A percentile compares a stretch with the other conserved stretches of the same genome.
Conservation (phyloP, 2,329 filamentous ascomycete genomes). For the Cryphonectria nitschkei region DNA sequence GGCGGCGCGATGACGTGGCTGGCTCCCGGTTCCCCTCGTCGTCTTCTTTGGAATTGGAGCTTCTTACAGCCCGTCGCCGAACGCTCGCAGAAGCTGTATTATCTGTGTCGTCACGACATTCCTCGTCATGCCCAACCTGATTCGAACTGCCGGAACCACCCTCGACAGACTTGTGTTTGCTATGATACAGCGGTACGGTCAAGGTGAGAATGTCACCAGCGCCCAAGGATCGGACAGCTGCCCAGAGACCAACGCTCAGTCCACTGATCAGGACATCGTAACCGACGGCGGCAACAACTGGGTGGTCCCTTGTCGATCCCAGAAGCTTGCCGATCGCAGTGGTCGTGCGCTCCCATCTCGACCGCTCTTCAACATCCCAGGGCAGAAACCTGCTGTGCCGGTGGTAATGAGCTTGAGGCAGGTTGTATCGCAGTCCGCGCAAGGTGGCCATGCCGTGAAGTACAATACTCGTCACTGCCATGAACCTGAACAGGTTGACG, state of each 20-base stretch:
- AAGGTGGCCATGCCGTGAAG: conserved; percentile 51
- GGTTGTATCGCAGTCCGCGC: conserved; percentile 49
- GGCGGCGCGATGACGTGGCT: conserved; percentile 31
- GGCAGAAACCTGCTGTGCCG: conserved; percentile 51
- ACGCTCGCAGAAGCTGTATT: background rate
- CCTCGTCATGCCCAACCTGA: conserved; percentile 20
- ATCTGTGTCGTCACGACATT: conserved; percentile 28
- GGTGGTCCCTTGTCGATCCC: conserved; percentile 58
- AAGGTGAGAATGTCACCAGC: conserved; percentile 51
- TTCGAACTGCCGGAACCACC: conserved; percentile 3
- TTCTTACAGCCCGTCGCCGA: background rate
- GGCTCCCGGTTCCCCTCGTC: conserved; percentile 18
- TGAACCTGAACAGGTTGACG: conserved; percentile 50
- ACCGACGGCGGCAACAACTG: conserved; percentile 58
- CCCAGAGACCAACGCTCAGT: conserved; percentile 59
- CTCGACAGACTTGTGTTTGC: conserved; percentile 11
- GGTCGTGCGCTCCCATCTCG: conserved; percentile 49
- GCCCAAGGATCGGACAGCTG: conserved; percentile 56
- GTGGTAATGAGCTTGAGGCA: conserved; percentile 52
- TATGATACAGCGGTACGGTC: conserved; percentile 38
- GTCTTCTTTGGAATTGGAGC: conserved; percentile 19
- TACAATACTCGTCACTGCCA: conserved; percentile 48
- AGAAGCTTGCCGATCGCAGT: conserved; percentile 51
- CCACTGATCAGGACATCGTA: conserved; percentile 62
- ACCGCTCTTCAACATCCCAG: conserved; percentile 49